phyloP scores from a whole-genome alignment of 441 rosid species.

The Erodium texanum region DNA sequence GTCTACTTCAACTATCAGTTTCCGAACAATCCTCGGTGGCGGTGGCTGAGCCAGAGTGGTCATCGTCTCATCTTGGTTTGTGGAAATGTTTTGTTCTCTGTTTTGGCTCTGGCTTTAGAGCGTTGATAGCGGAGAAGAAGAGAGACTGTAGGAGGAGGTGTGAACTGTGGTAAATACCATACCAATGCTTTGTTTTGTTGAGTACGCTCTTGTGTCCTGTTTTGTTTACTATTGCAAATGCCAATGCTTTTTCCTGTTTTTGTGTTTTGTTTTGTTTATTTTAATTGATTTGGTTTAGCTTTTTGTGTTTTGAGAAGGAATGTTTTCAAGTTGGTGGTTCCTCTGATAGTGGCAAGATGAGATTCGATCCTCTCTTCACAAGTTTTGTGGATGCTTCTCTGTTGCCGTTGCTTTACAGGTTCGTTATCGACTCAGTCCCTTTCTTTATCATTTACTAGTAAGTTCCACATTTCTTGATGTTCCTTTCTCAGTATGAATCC shows the following conservation, averaged over 20 bases:
- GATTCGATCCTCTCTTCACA: conserved; percentile 51
- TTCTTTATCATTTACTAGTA: not conserved
- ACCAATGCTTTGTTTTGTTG: no score
- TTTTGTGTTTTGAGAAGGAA: conserved; percentile 10
- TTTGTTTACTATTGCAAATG: not conserved
- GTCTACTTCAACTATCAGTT: conserved; percentile 55
- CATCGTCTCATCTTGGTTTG: not conserved
- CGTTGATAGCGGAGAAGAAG: no score
- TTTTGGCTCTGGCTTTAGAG: no score
- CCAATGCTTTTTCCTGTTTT: not conserved
- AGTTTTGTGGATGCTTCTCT: conserved; percentile 26
- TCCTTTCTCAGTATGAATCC: not conserved
- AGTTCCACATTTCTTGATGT: not conserved
- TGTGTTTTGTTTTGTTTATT: not conserved
- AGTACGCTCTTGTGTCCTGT: no score
- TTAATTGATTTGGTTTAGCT: not conserved
- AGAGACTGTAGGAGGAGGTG: no score
- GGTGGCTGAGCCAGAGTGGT: not conserved
- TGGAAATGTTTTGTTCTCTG: not conserved
- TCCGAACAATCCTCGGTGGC: conserved; percentile 31
- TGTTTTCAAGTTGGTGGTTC: conserved; percentile 14
- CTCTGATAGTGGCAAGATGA: conserved; percentile 34
- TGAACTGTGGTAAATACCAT: not conserved
- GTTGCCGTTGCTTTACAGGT: conserved; percentile 10
- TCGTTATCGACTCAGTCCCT: conserved; percentile 19